Percentiles rank a stretch among this genome's conserved stretches.
These are phyloP conservation scores for Vitis hybrid DNA, from an alignment of 177 flowering plant species.

Conservation along the genomic window DNA sequence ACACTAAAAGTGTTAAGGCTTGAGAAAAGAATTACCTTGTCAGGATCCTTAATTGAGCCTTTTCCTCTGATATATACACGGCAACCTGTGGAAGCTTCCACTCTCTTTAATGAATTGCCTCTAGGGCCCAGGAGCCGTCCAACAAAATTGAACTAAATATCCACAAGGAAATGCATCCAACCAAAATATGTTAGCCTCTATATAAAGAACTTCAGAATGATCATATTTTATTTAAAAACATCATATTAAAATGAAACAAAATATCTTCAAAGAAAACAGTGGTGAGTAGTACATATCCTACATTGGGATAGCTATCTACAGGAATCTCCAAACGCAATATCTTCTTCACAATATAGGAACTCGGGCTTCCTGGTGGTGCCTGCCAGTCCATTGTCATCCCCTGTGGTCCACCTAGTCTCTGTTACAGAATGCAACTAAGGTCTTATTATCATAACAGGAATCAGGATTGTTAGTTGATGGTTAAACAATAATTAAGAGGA, in stretches of 20 bases:
- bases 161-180: neutral
- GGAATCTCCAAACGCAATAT: neutral
- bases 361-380: neutral
- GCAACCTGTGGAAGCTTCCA: too few species aligned
- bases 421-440: neutral
- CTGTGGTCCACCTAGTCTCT: neutral
- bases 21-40: too few species aligned
- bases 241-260: neutral
- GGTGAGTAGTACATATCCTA: neutral
- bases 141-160: neutral
- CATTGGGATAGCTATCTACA: slow-evolving; percentile 1
- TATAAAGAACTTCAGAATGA: neutral
- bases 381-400: neutral
- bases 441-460: neutral
- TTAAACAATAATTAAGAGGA: neutral
- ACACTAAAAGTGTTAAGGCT: too few species aligned
- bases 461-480: neutral
- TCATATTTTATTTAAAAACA: neutral
- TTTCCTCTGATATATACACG: too few species aligned
- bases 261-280: neutral
- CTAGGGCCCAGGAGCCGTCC: neutral
- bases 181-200: neutral
- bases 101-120: too few species aligned
- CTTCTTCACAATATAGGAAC: neutral
- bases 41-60: too few species aligned